phyloP scores from a whole-genome alignment of 345 rosid genomes.

The Tarenaya hassleriana region DNA sequence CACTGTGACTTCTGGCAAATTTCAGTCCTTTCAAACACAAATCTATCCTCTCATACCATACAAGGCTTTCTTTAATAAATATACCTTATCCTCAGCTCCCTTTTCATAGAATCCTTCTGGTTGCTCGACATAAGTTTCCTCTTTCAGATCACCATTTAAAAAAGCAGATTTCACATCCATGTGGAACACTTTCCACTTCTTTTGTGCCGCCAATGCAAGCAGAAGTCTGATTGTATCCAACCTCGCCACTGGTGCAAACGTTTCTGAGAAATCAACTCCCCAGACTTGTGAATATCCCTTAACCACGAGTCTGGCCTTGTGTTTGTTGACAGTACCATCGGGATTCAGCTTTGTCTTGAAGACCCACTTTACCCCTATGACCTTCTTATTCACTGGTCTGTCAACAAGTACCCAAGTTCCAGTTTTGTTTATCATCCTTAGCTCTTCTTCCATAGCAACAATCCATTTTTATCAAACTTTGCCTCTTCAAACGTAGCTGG shows the following conservation, averaged over 20 bases:
- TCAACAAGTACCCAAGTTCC: too few species aligned
- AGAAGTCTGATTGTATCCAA: not conserved
- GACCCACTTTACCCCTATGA: not conserved
- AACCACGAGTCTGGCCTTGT: not conserved
- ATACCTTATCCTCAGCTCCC: not conserved
- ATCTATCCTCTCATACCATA: not conserved
- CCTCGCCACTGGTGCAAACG: not conserved
- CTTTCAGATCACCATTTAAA: not conserved
- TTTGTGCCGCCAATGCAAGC: not conserved
- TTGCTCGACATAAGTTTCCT: not conserved
- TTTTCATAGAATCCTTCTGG: not conserved
- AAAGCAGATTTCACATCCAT: not conserved
- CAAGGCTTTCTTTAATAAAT: not conserved
- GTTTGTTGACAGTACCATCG: not conserved
- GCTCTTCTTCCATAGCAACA: too few species aligned
- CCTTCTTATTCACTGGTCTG: too few species aligned
- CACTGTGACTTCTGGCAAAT: too few species aligned
- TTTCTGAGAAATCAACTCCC: not conserved
- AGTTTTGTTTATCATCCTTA: too few species aligned
- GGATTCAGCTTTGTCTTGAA: not conserved
- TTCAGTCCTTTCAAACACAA: too few species aligned
- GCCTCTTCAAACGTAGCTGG: too few species aligned
- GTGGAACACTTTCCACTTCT: not conserved
- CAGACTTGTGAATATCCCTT: not conserved
- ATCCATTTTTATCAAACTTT: too few species aligned